Percentiles rank a stretch among this genome's conserved stretches.
Evolutionary conservation across 805 yeast species (phyloP).

Genomic region (Wickerhamomyces alni): DNA sequence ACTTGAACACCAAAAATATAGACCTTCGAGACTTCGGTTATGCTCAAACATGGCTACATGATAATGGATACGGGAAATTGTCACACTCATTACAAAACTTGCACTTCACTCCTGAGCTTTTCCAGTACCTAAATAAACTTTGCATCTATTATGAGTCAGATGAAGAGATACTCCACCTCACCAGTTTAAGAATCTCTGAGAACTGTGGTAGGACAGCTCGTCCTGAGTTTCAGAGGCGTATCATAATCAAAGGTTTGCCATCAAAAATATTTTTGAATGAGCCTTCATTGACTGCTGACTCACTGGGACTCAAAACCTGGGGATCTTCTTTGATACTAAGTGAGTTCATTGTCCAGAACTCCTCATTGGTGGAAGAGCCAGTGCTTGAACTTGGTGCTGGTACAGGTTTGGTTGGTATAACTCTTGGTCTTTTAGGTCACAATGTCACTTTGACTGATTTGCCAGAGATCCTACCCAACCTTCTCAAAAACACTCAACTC

Average conservation of each 20-base stretch:
- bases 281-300: slow-evolving; percentile 83
- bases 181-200: slow-evolving; percentile 67
- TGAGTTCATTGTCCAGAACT: slow-evolving; percentile 37
- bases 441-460: slow-evolving; percentile 59
- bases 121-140: slow-evolving; percentile 43
- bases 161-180: slow-evolving; percentile 41
- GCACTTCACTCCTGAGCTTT: slow-evolving; percentile 31
- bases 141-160: slow-evolving; percentile 35
- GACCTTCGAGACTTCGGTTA: slow-evolving; percentile 16
- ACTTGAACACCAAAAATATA: slow-evolving; percentile 32
- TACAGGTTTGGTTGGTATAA: slow-evolving; percentile 85
- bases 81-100: slow-evolving; percentile 24
- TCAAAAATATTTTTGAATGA: slow-evolving; percentile 45
- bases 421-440: slow-evolving; percentile 48
- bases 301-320: slow-evolving; percentile 92
- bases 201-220: slow-evolving; percentile 81
- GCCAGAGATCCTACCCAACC: slow-evolving; percentile 67
- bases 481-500: slow-evolving; percentile 48
- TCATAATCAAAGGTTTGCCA: slow-evolving; percentile 37
- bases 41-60: slow-evolving; percentile 40
- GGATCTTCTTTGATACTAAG: slow-evolving; percentile 80
- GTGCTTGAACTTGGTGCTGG: slow-evolving; percentile 87
- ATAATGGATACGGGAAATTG: slow-evolving; percentile 29
- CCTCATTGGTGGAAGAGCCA: slow-evolving; percentile 23
- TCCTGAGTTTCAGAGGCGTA: slow-evolving; percentile 60